These are phyloP conservation scores for Odontarrhena argentea DNA, from an alignment of 345 rosid genomes.

Conservation along the genomic window DNA sequence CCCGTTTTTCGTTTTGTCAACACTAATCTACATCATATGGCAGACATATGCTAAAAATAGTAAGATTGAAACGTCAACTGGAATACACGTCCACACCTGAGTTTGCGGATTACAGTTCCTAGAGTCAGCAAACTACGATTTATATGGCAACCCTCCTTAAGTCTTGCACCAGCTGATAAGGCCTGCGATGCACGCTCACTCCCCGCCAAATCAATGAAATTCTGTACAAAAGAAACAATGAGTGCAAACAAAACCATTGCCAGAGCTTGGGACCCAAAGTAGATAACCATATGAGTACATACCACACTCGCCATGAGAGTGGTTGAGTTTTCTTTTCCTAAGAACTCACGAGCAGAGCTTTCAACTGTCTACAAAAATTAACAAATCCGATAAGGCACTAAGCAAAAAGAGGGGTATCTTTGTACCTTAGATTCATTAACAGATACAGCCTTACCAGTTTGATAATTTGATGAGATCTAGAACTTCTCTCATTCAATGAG, in stretches of 20 bases:
- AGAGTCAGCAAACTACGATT: conserved; percentile 94
- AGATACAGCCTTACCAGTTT: conserved; percentile 60
- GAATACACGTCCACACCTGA: conserved; percentile 56
- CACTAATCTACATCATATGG: neutral
- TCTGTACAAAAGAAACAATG: conserved; percentile 52
- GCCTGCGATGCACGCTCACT: conserved; percentile 98
- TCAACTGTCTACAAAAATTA: conserved; percentile 69
- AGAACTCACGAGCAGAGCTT: conserved; percentile 92
- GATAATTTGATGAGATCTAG: conserved; percentile 98
- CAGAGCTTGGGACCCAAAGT: conserved; percentile 12
- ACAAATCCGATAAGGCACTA: conserved; percentile 13
- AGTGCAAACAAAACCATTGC: conserved; percentile 14
- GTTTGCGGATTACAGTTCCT: conserved; percentile 94
- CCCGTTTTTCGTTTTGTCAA: conserved; percentile 6
- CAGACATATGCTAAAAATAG: conserved; percentile 5
- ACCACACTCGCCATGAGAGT: conserved; percentile 95
- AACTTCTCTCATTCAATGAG: conserved; percentile 86
- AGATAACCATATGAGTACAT: conserved; percentile 34
- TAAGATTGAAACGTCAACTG: neutral
- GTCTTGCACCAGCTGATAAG: conserved; percentile 81
- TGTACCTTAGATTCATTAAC: conserved; percentile 21
- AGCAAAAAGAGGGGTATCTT: conserved; percentile 10
- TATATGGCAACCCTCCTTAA: conserved; percentile 97
- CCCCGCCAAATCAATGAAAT: conserved; percentile 95
- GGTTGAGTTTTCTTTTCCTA: conserved; percentile 89